These are phyloP conservation scores for Botryobasidium botryosum DNA, from an alignment of 768 basidiomycete species.

Conservation along the genomic window DNA sequence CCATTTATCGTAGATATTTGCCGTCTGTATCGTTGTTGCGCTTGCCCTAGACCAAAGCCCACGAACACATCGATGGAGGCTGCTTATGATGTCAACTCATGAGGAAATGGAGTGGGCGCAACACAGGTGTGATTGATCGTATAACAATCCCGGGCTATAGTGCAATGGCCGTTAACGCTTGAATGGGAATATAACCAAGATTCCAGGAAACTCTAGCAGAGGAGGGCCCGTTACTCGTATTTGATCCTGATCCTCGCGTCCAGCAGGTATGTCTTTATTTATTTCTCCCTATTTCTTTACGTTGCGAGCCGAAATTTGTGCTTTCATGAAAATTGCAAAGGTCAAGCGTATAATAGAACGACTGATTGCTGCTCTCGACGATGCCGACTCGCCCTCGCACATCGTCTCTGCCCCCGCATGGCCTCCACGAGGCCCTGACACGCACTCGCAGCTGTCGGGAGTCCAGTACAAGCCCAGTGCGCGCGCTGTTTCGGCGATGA, in stretches of 20 bases:
- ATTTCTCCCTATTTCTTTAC: neutral
- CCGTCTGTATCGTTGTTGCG: conserved; percentile 25
- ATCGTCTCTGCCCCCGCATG: conserved; percentile 10
- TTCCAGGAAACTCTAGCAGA: conserved; percentile 22
- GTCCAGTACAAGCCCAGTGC: conserved; percentile 9
- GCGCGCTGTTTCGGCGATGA: conserved; percentile 15
- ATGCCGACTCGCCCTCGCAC: conserved; percentile 15
- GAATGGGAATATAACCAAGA: conserved; percentile 11
- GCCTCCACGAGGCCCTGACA: conserved; percentile 2
- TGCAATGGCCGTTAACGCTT: neutral
- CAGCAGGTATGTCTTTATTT: conserved; percentile 17
- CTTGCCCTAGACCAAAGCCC: conserved; percentile 26
- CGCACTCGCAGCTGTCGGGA: neutral
- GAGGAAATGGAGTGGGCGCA: conserved; percentile 29
- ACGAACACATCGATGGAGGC: conserved; percentile 25
- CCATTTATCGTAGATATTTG: conserved; percentile 20
- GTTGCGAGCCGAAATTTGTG: neutral
- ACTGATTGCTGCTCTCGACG: conserved; percentile 23
- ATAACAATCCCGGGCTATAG: neutral
- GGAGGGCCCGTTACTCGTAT: conserved; percentile 23
- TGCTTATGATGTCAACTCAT: conserved; percentile 26
- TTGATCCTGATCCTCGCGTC: conserved; percentile 20
- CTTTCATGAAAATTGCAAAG: neutral
- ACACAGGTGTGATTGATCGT: conserved; percentile 15
- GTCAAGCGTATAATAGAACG: conserved; percentile 19